Base-by-base conservation (phyloP, 2,329 filamentous ascomycete species). In the Myriosclerotinia curreyana region DNA sequence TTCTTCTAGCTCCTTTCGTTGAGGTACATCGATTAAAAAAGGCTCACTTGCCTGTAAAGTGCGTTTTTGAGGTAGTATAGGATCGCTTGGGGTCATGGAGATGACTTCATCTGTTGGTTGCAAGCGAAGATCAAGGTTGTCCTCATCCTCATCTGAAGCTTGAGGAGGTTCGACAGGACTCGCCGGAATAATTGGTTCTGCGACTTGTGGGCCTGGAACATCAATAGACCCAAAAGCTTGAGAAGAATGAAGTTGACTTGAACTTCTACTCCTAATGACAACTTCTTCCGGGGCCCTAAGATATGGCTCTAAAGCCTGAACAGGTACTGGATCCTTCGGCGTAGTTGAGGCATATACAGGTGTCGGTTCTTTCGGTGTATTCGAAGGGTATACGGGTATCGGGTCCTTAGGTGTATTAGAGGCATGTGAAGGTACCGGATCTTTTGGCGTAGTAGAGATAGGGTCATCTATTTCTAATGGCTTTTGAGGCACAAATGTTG, bases 311-410 rank as follows among this genome's bases (percentile, higher is more conserved):
- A 59, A 14, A 59, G 53, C 40, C 20, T 62, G 63, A 49, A 54
- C 52, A 48, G 67, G 66, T 14, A 60, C 44, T 51, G 68, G 65
- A 3, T 65, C 67, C 15, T 65, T 67, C 15, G 68, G 66, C 17
- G 66, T 63, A n/a, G 61, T 63, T 31, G 61, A 63, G 51, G 55
- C 53, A 46, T 36, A 34, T 28, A 22, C 56, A 25, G 55, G 55
- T 20, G 31, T 25, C 15, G 55, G 55, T 20, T 59, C 55, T 36
- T 59, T 48, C 9, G 55, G 55, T 36, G 55, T 59, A 3, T 42
- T 59, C 25, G 55, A 31, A 34, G 44, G 34, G 15, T 61, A 64
- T 48, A 46, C 52, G 48, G 67, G 66, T 7, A 51, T 25, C 36
- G 68, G 65, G 3, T 65, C 66, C 14, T 65, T 67, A 31, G 68